A percentile compares a stretch with the other conserved stretches of the same genome.
These are phyloP conservation scores for Smittium culicis DNA, from an alignment of 371 early-diverging fungal species.

Conservation along the genomic window DNA sequence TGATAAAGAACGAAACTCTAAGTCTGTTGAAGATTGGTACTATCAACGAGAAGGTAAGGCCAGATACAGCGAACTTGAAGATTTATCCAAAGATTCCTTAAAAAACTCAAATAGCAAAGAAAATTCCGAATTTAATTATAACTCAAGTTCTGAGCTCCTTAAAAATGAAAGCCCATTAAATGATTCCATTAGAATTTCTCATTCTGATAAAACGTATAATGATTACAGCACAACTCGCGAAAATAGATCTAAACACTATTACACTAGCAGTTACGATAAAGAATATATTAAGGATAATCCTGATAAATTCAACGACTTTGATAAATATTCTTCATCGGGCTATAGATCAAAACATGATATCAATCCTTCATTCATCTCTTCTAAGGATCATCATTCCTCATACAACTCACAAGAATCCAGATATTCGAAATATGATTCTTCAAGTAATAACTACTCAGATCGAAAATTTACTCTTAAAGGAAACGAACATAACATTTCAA, in stretches of 20 bases:
- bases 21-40: not conserved
- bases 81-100: not conserved
- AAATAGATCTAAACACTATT: not conserved
- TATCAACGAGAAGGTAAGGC: not conserved
- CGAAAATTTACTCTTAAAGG: not conserved
- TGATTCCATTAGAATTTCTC: not conserved
- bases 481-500: not conserved
- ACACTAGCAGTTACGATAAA: not conserved
- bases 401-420: not conserved
- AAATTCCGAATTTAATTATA: too few relatives aligned
- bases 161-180: not conserved
- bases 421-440: not conserved
- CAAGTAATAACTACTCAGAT: not conserved
- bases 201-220: not conserved
- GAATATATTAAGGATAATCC: not conserved
- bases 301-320: not conserved
- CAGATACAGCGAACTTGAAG: not conserved
- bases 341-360: not conserved
- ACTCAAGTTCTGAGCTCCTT: not conserved
- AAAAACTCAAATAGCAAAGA: not conserved
- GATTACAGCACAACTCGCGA: not conserved
- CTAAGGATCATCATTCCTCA: not conserved
- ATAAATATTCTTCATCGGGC: not conserved
- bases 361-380: not conserved
- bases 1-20: too few relatives aligned